Base-by-base conservation (phyloP, 108 stramenopile species). In the Cyclotella baltica region DNA sequence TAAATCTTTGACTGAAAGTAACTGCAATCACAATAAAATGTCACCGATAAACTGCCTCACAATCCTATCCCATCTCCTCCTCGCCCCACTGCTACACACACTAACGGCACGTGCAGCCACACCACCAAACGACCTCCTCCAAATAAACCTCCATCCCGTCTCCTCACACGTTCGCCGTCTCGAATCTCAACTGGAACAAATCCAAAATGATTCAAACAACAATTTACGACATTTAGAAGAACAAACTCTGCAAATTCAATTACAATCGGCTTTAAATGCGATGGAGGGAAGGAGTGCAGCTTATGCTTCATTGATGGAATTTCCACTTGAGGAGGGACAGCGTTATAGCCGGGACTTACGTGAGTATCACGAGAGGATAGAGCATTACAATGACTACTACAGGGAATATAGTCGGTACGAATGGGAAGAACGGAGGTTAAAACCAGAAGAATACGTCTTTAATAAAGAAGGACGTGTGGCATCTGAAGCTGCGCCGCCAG, bases 261-360 rank as follows among this genome's bases (percentile, higher is more conserved):
- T 73, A 11, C 23, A 73, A 2, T 28, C 48, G 18, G 61, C 61
- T 15, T 15, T 73, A 20, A 30, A 20, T 19, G 15, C 29, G 40
- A 19, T 73, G 16, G 6, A 62, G 40, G 61, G 47, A 48, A 73
- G n/a, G 33, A 16, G 46, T 46, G 48, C 33, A 9, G 50, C 48
- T 0, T 73, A 73, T 35, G 72, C 72, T 13, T 62, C 72, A 0
- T 28, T 73, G 20, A 62, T 62, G 46, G 59, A 73, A 48, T 63
- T 73, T 31, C 72, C 72, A 35, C 40, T 67, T 67, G 65, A 66
- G 58, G 36, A 16, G 27, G 52, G 59, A 46, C 65, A 65, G 23
- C 35, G 38, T 20, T 67, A 59, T 33, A 75, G 75, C 50, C 63
- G 52, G 20, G 57, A 67, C 22, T 16, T 9, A 36, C 61, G 31